A percentile compares a stretch with the other conserved stretches of the same genome.
These are phyloP conservation scores for Gaillardinia entomophila DNA, from an alignment of 805 yeast species.

Conservation along the genomic window DNA sequence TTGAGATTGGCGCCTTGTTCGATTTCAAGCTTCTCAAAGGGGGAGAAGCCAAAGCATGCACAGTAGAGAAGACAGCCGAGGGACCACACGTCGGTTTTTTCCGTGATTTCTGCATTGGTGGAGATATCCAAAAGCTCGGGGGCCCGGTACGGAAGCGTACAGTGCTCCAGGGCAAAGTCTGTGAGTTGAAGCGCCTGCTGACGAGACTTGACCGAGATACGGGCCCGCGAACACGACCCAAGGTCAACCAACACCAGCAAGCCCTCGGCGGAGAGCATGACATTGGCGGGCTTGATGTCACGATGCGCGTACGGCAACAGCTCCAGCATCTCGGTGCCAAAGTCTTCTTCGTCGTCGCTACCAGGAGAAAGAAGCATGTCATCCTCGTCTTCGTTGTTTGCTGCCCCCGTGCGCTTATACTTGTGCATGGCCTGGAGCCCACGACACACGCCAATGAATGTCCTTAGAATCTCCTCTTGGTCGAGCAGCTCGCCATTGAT, in stretches of 20 bases:
- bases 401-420: constrained; percentile 30
- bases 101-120: constrained; percentile 59
- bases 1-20: constrained; percentile 77
- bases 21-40: constrained; percentile 79
- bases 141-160: constrained; percentile 82
- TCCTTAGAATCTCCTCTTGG: constrained; percentile 57
- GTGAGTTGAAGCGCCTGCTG: constrained; percentile 72
- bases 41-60: constrained; percentile 72
- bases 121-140: constrained; percentile 83
- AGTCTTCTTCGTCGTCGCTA: constrained; percentile 6
- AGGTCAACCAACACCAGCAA: constrained; percentile 77
- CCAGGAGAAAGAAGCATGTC: constrained; percentile 14
- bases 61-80: constrained; percentile 81
- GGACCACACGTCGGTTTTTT: constrained; percentile 85
- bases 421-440: constrained; percentile 77
- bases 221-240: constrained; percentile 71
- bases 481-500: constrained; percentile 48
- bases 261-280: constrained; percentile 72
- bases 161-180: constrained; percentile 78
- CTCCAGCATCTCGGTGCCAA: constrained; percentile 47
- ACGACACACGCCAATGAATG: constrained; percentile 64
- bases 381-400: constrained; percentile 21
- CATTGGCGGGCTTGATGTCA: constrained; percentile 85
- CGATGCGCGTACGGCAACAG: constrained; percentile 73
- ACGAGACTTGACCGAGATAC: constrained; percentile 47